These are phyloP conservation scores for Salvia hispanica DNA, from an alignment of 257 asterid species.

Conservation along the genomic window DNA sequence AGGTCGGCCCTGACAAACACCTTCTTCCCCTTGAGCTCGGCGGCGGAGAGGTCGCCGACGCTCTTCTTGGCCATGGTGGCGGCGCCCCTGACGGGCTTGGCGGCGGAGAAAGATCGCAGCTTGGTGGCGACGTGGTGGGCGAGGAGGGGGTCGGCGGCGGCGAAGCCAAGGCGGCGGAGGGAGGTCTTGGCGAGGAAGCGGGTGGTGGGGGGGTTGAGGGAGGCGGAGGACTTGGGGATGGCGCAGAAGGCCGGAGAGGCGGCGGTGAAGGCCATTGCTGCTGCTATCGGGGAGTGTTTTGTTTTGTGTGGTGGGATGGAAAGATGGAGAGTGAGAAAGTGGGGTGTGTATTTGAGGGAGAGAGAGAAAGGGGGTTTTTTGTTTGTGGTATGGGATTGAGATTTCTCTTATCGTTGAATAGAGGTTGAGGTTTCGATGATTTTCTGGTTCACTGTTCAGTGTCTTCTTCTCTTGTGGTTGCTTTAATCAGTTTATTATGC, in stretches of 20 bases:
- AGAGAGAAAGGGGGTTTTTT: constrained; percentile 22
- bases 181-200: constrained; percentile 61
- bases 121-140: constrained; percentile 52
- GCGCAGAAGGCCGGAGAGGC: constrained; percentile 28
- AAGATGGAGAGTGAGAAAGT: background rate
- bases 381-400: constrained; percentile 30
- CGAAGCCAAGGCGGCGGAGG: constrained; percentile 51
- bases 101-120: constrained; percentile 49
- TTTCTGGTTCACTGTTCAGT: constrained; percentile 27
- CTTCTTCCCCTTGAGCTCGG: constrained; percentile 70
- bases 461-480: background rate
- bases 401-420: constrained; percentile 33
- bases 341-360: constrained; percentile 3
- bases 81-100: constrained; percentile 55
- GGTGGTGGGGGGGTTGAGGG: constrained; percentile 43
- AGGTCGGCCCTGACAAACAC: constrained; percentile 76
- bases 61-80: constrained; percentile 68
- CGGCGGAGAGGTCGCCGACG: constrained; percentile 55
- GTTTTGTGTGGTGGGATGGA: constrained; percentile 7
- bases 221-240: constrained; percentile 5
- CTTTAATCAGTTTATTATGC: background rate
- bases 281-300: constrained; percentile 40
- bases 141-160: constrained; percentile 52
- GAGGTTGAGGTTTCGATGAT: constrained; percentile 31
- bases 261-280: constrained; percentile 54